A percentile compares a stretch with the other conserved stretches of the same genome.
These are phyloP conservation scores for Trametes gibbosa DNA, from an alignment of 768 basidiomycete genomes.

Conservation along the genomic window DNA sequence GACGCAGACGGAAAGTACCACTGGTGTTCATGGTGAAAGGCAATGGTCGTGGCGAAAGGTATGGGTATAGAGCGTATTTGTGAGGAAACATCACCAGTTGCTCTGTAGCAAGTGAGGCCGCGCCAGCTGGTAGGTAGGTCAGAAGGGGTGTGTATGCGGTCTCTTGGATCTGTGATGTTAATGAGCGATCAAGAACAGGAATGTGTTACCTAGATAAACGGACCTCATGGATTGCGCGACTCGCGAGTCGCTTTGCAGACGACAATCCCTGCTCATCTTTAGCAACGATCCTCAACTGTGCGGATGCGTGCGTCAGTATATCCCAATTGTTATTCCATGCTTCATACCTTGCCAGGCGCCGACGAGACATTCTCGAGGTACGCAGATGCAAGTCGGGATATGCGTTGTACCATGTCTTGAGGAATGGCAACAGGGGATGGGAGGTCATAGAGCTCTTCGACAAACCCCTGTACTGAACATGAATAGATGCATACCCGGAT, in stretches of 20 bases:
- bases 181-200: not conserved
- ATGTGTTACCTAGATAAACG: constrained; percentile 18
- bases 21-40: constrained; percentile 46
- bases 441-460: constrained; percentile 38
- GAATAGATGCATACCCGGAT: not conserved
- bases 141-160: constrained; percentile 14
- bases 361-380: constrained; percentile 52
- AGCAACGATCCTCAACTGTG: constrained; percentile 57
- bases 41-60: constrained; percentile 47
- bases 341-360: constrained; percentile 41
- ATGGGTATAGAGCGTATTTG: constrained; percentile 68
- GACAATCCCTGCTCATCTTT: constrained; percentile 38
- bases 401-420: constrained; percentile 50
- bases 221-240: constrained; percentile 55
- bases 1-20: constrained; percentile 56
- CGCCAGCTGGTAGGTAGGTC: constrained; percentile 20
- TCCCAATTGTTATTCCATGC: too few relatives aligned
- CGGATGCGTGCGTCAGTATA: too few relatives aligned
- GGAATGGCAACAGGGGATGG: constrained; percentile 45
- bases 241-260: constrained; percentile 50
- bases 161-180: not conserved
- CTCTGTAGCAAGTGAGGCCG: constrained; percentile 1
- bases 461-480: constrained; percentile 23
- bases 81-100: constrained; percentile 28
- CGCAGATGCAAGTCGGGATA: constrained; percentile 69